Evolutionary conservation across 176 grass and related monocot species (phyloP).

Genomic region (Elaeis guineensis): DNA sequence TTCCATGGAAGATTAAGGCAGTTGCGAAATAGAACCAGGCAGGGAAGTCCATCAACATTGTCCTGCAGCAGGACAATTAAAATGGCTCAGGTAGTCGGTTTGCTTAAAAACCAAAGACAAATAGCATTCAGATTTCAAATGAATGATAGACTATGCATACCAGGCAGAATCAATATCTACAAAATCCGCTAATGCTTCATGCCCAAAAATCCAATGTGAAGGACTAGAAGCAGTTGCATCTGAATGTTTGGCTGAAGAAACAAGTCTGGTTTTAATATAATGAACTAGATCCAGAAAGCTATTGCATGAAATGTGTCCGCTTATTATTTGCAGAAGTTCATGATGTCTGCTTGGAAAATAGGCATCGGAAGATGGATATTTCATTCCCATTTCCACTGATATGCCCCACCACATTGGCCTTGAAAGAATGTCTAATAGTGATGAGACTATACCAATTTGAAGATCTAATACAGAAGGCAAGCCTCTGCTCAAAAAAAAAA

Average conservation of each 20-base stretch:
- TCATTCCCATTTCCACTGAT: slow-evolving; percentile 49
- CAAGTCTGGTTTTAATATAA: slow-evolving; percentile 33
- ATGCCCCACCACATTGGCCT: slow-evolving; percentile 69
- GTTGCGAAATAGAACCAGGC: slow-evolving; percentile 70
- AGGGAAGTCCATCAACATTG: slow-evolving; percentile 53
- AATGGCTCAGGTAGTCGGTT: slow-evolving; percentile 1
- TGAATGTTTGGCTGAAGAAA: slow-evolving; percentile 9
- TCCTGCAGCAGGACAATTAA: slow-evolving; percentile 36
- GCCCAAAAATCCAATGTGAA: slow-evolving; percentile 13
- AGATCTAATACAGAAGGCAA: slow-evolving; percentile 47
- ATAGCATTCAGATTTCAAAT: neutral
- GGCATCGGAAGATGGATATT: slow-evolving; percentile 42
- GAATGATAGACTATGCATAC: slow-evolving; percentile 32
- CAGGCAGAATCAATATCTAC: slow-evolving; percentile 54
- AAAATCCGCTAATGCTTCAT: slow-evolving; percentile 22
- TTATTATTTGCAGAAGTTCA: slow-evolving; percentile 55
- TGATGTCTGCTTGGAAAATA: slow-evolving; percentile 61
- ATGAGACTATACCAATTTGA: slow-evolving; percentile 50
- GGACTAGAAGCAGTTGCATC: slow-evolving; percentile 3
- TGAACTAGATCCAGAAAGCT: slow-evolving; percentile 56
- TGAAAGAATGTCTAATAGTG: slow-evolving; percentile 63
- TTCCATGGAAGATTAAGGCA: slow-evolving; percentile 54
- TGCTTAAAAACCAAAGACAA: neutral
- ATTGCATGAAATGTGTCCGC: slow-evolving; percentile 54
- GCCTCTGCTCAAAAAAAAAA: slow-evolving; percentile 39